A percentile compares a stretch with the other conserved stretches of the same genome.
phyloP scores from a whole-genome alignment of 768 basidiomycete species.

The Termitomyces sp. region DNA sequence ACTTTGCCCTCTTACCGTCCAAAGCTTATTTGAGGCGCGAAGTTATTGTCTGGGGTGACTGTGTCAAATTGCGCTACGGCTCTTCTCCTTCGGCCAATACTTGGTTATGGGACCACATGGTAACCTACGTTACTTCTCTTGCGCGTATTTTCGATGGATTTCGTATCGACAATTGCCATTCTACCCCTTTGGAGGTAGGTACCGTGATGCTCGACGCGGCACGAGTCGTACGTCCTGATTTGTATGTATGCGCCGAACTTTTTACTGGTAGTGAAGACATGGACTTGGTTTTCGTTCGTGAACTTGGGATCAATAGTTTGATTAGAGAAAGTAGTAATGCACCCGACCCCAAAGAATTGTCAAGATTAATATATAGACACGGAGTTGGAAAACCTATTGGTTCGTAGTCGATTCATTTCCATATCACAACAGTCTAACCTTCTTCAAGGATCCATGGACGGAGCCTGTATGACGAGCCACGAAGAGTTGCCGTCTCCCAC shows the following conservation, averaged over 20 bases:
- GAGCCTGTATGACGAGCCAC: conserved; percentile 68
- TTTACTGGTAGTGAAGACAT: conserved; percentile 95
- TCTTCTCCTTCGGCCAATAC: conserved; percentile 74
- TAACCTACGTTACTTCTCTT: conserved; percentile 71
- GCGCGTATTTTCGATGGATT: conserved; percentile 91
- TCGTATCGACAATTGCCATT: conserved; percentile 98
- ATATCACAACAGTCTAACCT: neutral
- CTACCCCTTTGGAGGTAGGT: conserved; percentile 96
- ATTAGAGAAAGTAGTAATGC: conserved; percentile 95
- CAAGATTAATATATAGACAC: conserved; percentile 81
- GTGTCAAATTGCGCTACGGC: conserved; percentile 97
- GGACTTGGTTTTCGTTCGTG: conserved; percentile 87
- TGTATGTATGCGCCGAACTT: conserved; percentile 96
- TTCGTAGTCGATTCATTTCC: conserved; percentile 23
- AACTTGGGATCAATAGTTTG: conserved; percentile 89
- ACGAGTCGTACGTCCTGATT: conserved; percentile 78
- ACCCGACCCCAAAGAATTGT: conserved; percentile 85
- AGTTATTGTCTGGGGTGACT: conserved; percentile 97
- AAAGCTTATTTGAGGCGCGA: conserved; percentile 94
- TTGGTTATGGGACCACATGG: conserved; percentile 94
- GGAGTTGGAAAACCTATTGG: conserved; percentile 94
- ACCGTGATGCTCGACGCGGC: conserved; percentile 90
- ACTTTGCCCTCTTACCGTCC: conserved; percentile 89
- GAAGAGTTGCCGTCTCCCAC: conserved; percentile 80
- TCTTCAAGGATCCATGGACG: conserved; percentile 88